These are phyloP conservation scores for Aspergillus awamori DNA, from an alignment of 2,329 filamentous ascomycete genomes.

Conservation along the genomic window DNA sequence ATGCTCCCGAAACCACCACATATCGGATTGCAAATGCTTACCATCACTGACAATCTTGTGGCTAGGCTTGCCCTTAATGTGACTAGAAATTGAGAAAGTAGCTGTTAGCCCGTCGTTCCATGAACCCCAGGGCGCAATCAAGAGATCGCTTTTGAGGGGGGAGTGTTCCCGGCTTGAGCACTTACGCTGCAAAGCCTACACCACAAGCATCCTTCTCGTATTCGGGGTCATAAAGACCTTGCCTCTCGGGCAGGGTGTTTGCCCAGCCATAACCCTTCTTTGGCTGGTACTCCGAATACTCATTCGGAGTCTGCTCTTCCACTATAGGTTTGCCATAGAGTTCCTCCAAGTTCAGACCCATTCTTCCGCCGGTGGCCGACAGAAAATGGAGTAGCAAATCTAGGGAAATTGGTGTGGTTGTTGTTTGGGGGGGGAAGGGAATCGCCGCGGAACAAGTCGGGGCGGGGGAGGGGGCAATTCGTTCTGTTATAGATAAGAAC, in stretches of 20 bases:
- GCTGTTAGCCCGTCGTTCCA: constrained; percentile 11
- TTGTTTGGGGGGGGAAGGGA: constrained; percentile 12
- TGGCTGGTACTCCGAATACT: constrained; percentile 58
- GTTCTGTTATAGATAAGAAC: constrained; percentile 19
- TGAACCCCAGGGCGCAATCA: not conserved
- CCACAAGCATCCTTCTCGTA: constrained; percentile 99
- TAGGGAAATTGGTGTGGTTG: constrained; percentile 19
- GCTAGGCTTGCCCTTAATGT: constrained; percentile 95
- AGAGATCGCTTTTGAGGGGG: not conserved
- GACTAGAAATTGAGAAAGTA: constrained; percentile 56
- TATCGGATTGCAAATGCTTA: constrained; percentile 49
- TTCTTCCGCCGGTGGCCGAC: constrained; percentile 51
- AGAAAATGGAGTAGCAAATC: constrained; percentile 39
- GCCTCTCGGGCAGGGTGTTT: constrained; percentile 91
- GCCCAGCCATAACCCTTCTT: constrained; percentile 84
- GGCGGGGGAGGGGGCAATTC: constrained; percentile 21
- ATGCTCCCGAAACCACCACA: not conserved
- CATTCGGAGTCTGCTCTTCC: constrained; percentile 46
- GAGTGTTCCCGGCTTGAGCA: constrained; percentile 22
- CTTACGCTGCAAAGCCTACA: constrained; percentile 97
- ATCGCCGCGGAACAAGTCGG: constrained; percentile 24
- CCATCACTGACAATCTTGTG: constrained; percentile 99
- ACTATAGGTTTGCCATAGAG: constrained; percentile 51
- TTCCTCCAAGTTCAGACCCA: constrained; percentile 55
- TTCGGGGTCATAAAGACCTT: constrained; percentile 95